Base-by-base conservation (phyloP, 1,284 basidiomycete genomes). In the Sporisorium reilianum region DNA sequence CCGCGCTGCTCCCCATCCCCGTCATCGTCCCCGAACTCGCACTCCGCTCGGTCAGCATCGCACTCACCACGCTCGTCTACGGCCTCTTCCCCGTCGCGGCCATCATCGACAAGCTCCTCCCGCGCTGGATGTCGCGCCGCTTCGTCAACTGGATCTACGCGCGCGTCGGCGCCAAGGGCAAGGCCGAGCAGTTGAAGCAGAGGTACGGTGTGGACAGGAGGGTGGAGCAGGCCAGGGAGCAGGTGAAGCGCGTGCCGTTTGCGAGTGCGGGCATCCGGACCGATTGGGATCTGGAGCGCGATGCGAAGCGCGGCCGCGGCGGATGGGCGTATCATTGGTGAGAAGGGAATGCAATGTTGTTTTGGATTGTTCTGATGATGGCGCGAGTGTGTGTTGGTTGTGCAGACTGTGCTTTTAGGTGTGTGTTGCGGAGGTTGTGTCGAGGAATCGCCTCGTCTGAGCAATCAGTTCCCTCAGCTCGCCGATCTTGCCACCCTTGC, bases 61-160 rank as follows among this genome's bases (percentile, higher is more conserved):
- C 68, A 12, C 63, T 79, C n/a, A 66, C 64, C 12, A 72, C 76
- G 5, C 28, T 74, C 18, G 46, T 80, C 8, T 70, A 76, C 44
- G 79, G 75, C 30, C 59, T 80, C n/a, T 79, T 76, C 61, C 79
- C 79, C 12, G 61, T 80, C 38, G 79, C 71, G 1, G 40, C 75
- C 12, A 63, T 80, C 45, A 48, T 77, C 28, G 77, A 80, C 48
- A 79, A 78, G 61, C 18, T 80, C n/a, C 59, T 79, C 5, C 77
- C 79, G 0, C 20, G 64, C 11, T 66, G 63, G 65, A 64, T 67
- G 63, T 61, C 64, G 0, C 56, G 74, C 11, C 56, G 72, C 32
- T 64, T 80, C 28, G 48, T 77, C 48, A 55, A 60, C 41, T 71
- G 76, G 68, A 36, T 78, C 23, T 80, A 80, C 68, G 58, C 53